A percentile compares a stretch with the other conserved stretches of the same genome.
phyloP scores from a whole-genome alignment of 2,329 filamentous ascomycete species.

The Colletotrichum sublineola region DNA sequence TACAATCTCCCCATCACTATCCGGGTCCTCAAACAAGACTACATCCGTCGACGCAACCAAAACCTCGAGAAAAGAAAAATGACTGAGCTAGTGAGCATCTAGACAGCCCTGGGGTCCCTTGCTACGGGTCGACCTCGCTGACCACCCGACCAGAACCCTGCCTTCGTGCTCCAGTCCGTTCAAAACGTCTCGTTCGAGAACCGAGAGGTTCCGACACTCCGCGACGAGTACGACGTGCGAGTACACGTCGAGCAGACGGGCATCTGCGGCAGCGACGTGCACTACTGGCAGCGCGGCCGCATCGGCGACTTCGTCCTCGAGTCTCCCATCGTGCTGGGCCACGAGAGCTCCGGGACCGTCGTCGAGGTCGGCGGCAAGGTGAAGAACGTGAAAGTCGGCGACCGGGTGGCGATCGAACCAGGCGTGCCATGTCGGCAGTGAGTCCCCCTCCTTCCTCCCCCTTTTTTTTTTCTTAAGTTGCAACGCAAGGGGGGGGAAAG shows the following conservation, averaged over 20 bases:
- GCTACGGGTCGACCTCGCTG: not conserved
- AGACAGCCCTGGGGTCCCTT: not conserved
- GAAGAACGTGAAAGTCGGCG: conserved; percentile 57
- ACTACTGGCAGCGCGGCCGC: conserved; percentile 61
- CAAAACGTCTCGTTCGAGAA: conserved; percentile 61
- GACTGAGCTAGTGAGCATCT: conserved; percentile 20
- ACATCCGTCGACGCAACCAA: not conserved
- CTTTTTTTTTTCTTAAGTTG: not conserved
- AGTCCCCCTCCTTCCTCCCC: not conserved
- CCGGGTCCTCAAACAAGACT: not conserved
- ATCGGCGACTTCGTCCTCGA: conserved; percentile 61
- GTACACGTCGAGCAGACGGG: conserved; percentile 61
- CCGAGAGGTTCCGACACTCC: conserved; percentile 55
- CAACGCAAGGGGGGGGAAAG: not conserved
- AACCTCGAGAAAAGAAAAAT: conserved; percentile 3
- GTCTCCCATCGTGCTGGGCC: conserved; percentile 61
- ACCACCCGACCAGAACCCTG: conserved; percentile 53
- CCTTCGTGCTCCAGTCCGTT: conserved; percentile 61
- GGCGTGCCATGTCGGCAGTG: conserved; percentile 56
- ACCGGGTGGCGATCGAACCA: conserved; percentile 63
- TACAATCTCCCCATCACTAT: not conserved
- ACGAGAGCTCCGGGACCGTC: conserved; percentile 59
- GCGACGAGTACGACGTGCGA: conserved; percentile 57
- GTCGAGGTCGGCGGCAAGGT: conserved; percentile 57
- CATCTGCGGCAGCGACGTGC: conserved; percentile 62